These are phyloP conservation scores for Coniella lustricola DNA, from an alignment of 2,329 filamentous ascomycete species.

Conservation along the genomic window DNA sequence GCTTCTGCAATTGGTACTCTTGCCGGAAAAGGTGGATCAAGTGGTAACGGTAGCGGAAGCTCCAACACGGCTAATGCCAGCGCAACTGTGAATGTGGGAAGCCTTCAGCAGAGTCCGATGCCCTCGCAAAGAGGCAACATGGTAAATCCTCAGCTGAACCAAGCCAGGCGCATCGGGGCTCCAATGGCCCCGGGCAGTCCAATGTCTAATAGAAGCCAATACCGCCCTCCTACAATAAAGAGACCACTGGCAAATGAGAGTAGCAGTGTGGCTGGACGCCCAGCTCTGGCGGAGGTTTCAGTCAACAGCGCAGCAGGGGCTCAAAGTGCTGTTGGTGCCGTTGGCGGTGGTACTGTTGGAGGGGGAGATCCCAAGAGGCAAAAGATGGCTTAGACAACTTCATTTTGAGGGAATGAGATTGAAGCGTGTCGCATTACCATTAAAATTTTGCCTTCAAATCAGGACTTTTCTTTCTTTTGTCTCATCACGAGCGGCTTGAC, in stretches of 20 bases:
- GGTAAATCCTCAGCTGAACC: constrained; percentile 47
- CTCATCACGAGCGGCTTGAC: neutral
- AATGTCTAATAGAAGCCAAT: constrained; percentile 50
- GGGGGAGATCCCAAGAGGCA: constrained; percentile 45
- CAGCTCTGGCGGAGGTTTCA: constrained; percentile 45
- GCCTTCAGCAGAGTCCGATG: constrained; percentile 4
- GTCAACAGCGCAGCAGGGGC: constrained; percentile 31
- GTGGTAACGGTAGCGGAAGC: neutral
- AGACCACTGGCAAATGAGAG: constrained; percentile 33
- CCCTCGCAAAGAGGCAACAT: constrained; percentile 30
- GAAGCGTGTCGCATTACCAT: too few relatives aligned
- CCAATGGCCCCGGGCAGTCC: constrained; percentile 49
- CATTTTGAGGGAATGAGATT: too few relatives aligned
- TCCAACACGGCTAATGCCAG: neutral
- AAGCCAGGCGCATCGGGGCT: constrained; percentile 51
- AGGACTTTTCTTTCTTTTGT: neutral
- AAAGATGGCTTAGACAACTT: constrained; percentile 28
- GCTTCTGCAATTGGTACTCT: constrained; percentile 1
- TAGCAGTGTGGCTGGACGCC: constrained; percentile 25
- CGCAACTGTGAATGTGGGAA: neutral
- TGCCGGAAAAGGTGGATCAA: constrained; percentile 13
- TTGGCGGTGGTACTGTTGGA: too few relatives aligned
- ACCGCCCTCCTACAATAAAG: constrained; percentile 54
- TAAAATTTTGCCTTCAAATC: too few relatives aligned
- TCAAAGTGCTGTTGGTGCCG: constrained; percentile 20